A percentile compares a stretch with the other conserved stretches of the same genome.
phyloP scores from a whole-genome alignment of 495 filamentous ascomycete species.

The Penicillium diatomitis region DNA sequence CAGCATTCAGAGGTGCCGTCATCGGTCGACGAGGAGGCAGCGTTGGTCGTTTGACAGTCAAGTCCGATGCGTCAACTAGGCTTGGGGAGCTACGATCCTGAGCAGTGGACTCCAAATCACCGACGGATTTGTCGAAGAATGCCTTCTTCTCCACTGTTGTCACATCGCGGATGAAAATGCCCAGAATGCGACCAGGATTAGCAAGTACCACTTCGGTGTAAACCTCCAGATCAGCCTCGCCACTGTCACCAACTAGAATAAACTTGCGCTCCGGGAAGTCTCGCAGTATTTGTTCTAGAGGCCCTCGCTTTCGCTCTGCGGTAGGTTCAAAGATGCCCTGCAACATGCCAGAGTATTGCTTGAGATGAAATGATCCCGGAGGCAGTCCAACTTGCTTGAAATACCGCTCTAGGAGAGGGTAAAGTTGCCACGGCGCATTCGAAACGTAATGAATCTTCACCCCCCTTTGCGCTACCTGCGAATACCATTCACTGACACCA shows the following conservation, averaged over 20 bases:
- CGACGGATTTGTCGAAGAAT: constrained; percentile 70
- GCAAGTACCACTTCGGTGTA: constrained; percentile 86
- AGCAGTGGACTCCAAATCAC: constrained; percentile 18
- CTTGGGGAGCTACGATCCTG: constrained; percentile 23
- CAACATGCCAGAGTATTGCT: constrained; percentile 90
- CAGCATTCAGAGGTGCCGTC: constrained; percentile 7
- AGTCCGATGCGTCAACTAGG: constrained; percentile 20
- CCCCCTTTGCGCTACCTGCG: constrained; percentile 60
- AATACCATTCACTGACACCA: constrained; percentile 88
- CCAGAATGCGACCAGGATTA: constrained; percentile 72
- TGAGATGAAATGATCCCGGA: constrained; percentile 82
- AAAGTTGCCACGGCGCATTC: constrained; percentile 94
- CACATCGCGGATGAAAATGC: constrained; percentile 89
- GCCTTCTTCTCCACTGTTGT: constrained; percentile 60
- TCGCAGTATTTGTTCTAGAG: constrained; percentile 70
- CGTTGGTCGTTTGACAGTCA: constrained; percentile 19
- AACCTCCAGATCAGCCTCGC: constrained; percentile 93
- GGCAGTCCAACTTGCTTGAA: constrained; percentile 76
- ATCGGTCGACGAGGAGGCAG: constrained; percentile 29
- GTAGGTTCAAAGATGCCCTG: constrained; percentile 98
- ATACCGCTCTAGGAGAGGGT: constrained; percentile 73
- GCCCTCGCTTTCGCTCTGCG: constrained; percentile 82
- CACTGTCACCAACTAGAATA: constrained; percentile 87
- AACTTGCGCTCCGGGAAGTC: constrained; percentile 90
- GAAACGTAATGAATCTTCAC: constrained; percentile 87